Conservation (phyloP, 2,329 filamentous ascomycete genomes). For the Microthyrium microscopicum region DNA sequence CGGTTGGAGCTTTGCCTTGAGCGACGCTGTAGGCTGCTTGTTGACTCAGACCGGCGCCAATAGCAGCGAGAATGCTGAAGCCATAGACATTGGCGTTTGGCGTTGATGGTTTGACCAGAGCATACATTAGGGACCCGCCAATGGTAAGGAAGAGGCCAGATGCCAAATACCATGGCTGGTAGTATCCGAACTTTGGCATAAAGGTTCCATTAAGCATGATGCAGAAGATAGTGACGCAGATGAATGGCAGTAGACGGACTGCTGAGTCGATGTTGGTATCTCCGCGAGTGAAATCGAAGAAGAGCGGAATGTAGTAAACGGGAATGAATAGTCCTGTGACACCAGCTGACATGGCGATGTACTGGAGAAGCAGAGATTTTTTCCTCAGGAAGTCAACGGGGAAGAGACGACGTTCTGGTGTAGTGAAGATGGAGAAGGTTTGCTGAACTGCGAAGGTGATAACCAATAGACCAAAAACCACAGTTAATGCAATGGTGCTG, state of each 20-base stretch:
- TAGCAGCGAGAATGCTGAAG: constrained; percentile 11
- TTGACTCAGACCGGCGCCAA: constrained; percentile 12
- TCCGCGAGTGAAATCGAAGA: constrained; percentile 34
- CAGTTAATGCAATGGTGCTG: constrained; percentile 30
- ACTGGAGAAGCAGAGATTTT: constrained; percentile 17
- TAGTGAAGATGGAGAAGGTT: constrained; percentile 5
- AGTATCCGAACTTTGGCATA: constrained; percentile 12
- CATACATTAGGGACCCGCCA: constrained; percentile 11
- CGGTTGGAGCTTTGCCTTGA: constrained; percentile 4
- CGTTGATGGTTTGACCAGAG: constrained; percentile 10
- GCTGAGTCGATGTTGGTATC: constrained; percentile 25
- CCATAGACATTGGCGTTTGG: constrained; percentile 12
- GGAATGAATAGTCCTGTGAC: constrained; percentile 14
- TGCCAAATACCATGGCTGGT: constrained; percentile 13
- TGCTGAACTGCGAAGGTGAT: constrained; percentile 6
- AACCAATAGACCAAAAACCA: constrained; percentile 17
- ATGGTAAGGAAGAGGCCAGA: constrained; percentile 9
- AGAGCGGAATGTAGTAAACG: constrained; percentile 38
- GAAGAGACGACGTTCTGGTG: constrained; percentile 26
- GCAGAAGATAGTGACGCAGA: constrained; percentile 18
- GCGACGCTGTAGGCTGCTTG: constrained; percentile 13
- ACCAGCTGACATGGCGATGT: constrained; percentile 12
- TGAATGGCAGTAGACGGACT: constrained; percentile 26
- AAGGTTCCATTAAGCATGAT: constrained; percentile 11
- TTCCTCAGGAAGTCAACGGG: constrained; percentile 29